A percentile compares a stretch with the other conserved stretches of the same genome.
phyloP scores from a whole-genome alignment of 257 asterid species.

The Osmanthus fragrans region DNA sequence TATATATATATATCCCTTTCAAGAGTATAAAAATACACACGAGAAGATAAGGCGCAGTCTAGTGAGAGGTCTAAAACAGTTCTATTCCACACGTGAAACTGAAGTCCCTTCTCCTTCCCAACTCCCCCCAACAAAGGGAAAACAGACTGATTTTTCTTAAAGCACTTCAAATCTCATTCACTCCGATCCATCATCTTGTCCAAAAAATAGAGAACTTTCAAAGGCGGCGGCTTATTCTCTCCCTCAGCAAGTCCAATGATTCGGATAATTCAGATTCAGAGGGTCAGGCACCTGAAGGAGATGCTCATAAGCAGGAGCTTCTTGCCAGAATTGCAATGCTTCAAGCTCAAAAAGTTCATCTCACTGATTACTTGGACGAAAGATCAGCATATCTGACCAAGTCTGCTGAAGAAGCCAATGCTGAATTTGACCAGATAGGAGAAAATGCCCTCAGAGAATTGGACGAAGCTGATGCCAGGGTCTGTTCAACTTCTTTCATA shows the following conservation, averaged over 20 bases:
- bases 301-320: constrained; percentile 66
- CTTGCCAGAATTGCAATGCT: constrained; percentile 86
- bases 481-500: constrained; percentile 26
- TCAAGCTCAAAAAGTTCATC: constrained; percentile 80
- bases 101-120: constrained; percentile 15
- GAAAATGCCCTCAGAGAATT: constrained; percentile 82
- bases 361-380: constrained; percentile 81
- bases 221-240: constrained; percentile 34
- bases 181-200: constrained; percentile 35
- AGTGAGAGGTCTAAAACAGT: constrained; percentile 48
- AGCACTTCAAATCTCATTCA: constrained; percentile 59
- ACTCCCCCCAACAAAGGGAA: constrained; percentile 8
- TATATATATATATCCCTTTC: neutral
- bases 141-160: constrained; percentile 55
- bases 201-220: constrained; percentile 35
- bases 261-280: constrained; percentile 51
- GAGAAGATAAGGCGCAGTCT: constrained; percentile 34
- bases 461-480: constrained; percentile 85
- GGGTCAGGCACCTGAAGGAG: constrained; percentile 54
- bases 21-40: neutral
- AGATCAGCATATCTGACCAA: constrained; percentile 69
- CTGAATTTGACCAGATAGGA: constrained; percentile 81
- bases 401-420: constrained; percentile 88
- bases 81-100: neutral
- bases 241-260: constrained; percentile 45